Base-by-base conservation (phyloP, 2,329 filamentous ascomycete genomes). In the Ascochyta clinopodiicola region DNA sequence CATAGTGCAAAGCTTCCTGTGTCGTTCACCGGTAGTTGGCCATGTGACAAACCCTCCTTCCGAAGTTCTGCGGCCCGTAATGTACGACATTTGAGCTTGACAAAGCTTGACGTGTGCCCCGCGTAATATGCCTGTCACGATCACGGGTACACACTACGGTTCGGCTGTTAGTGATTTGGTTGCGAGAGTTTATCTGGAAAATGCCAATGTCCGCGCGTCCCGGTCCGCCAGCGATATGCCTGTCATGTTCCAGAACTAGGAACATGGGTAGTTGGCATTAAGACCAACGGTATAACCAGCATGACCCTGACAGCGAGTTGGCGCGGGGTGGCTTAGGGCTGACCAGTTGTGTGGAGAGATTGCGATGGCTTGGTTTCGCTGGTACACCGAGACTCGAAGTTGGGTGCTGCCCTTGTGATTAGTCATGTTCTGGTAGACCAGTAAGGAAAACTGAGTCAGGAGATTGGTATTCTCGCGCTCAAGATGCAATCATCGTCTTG, bases 211-310 rank as follows among this genome's bases (percentile, higher is more conserved):
- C 48, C 51, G 44, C 53, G 54, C 58, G 54, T 58, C 37, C 56
- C 54, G 56, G 19, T 46, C 51, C 53, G 49, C 46, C 55, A 61
- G 49, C 60, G 55, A 37, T 51, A 40, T 44, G 47, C 59, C 54
- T 61, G 54, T 62, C 56, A 57, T 31, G 40, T 42, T 59, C 60
- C 49, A 38, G 39, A 32, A 29, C 35, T 55, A 56, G 55, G 55
- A 36, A 57, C 64, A 60, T 63, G 62, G 61, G 25, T 58, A 17
- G 37, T 43, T 50, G 36, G 35, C 13, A 10, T 42, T 13, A 17
- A 8, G 45, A 55, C 34, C 39, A 21, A 44, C 35, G 4, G 31
- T 17, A 37, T 37, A 31, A n/a, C 40, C 21, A 19, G 52, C 40
- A 49, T 39, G 4, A 13, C 10, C 36, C 19, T 36, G 29, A 9